Percentiles rank a stretch among this genome's conserved stretches.
Conservation (phyloP, 2,329 filamentous ascomycete genomes). For the Clathrospora elynae region DNA sequence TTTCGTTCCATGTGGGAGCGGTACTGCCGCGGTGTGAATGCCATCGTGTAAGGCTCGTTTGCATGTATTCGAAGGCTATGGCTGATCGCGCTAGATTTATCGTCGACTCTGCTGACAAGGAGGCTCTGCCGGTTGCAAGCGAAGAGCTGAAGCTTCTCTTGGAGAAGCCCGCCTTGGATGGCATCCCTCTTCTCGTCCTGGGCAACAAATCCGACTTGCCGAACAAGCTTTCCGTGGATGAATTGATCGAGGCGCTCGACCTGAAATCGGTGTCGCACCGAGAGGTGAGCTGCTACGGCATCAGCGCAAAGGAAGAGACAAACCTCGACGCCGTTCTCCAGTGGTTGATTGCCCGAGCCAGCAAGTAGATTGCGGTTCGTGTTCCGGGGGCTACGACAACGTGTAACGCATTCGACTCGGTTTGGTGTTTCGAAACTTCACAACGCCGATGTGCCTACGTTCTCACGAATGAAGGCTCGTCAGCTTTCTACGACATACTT, state of each 20-base stretch:
- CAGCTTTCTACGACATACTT: constrained; percentile 52
- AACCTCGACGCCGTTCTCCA: constrained; percentile 96
- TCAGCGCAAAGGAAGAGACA: constrained; percentile 98
- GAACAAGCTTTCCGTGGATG: constrained; percentile 89
- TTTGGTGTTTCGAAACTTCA: constrained; percentile 35
- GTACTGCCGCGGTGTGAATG: constrained; percentile 96
- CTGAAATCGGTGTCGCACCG: constrained; percentile 87
- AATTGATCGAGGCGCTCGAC: constrained; percentile 90
- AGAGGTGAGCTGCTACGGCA: constrained; percentile 97
- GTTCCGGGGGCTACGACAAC: constrained; percentile 24
- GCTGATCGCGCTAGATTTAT: constrained; percentile 70
- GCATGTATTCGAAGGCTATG: constrained; percentile 18
- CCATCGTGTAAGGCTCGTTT: constrained; percentile 72
- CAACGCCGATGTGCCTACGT: constrained; percentile 46
- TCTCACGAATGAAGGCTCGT: constrained; percentile 42
- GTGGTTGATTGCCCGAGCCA: constrained; percentile 91
- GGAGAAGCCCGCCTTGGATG: constrained; percentile 79
- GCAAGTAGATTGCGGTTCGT: constrained; percentile 37
- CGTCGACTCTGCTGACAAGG: constrained; percentile 89
- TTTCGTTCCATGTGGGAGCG: constrained; percentile 99
- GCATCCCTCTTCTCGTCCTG: constrained; percentile 90
- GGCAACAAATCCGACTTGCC: constrained; percentile 97
- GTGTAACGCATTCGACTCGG: constrained; percentile 30
- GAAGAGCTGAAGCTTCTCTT: constrained; percentile 92
- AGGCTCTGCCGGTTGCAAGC: constrained; percentile 79